These are phyloP conservation scores for Mycena maculata DNA, from an alignment of 768 basidiomycete genomes.

Conservation along the genomic window DNA sequence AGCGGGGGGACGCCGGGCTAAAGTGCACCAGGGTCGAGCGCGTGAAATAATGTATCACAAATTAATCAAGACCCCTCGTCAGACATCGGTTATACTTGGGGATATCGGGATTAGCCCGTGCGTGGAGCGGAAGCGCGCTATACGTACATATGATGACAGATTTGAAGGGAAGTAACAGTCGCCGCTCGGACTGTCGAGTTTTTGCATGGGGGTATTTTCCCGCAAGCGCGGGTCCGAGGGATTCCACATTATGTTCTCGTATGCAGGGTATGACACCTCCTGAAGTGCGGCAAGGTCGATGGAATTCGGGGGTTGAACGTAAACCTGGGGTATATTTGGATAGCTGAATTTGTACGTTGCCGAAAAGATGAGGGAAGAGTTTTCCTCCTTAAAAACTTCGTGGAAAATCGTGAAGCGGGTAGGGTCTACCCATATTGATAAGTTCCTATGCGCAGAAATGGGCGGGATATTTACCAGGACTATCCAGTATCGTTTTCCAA, in stretches of 20 bases:
- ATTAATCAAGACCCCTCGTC: too few relatives aligned
- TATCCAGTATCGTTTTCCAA: constrained; percentile 69
- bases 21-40: too few relatives aligned
- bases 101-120: too few relatives aligned
- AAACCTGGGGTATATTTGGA: constrained; percentile 29
- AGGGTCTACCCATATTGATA: constrained; percentile 60
- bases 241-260: not conserved
- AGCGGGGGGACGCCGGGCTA: too few relatives aligned
- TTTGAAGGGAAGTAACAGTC: not conserved
- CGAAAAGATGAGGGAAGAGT: constrained; percentile 60
- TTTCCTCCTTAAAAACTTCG: constrained; percentile 59
- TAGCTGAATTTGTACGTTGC: constrained; percentile 71
- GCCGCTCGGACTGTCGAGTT: not conserved
- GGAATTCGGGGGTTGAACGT: not conserved
- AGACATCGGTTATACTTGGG: too few relatives aligned
- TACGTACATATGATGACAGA: too few relatives aligned
- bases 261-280: not conserved
- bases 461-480: constrained; percentile 54
- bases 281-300: not conserved
- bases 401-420: constrained; percentile 75
- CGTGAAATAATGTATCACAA: too few relatives aligned
- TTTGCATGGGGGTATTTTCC: constrained; percentile 18
- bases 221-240: not conserved
- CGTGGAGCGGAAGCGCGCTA: too few relatives aligned
- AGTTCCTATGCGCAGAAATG: not conserved